Evolutionary conservation across 768 basidiomycete genomes (phyloP).

Genomic region (Pleurotus ostreatus): DNA sequence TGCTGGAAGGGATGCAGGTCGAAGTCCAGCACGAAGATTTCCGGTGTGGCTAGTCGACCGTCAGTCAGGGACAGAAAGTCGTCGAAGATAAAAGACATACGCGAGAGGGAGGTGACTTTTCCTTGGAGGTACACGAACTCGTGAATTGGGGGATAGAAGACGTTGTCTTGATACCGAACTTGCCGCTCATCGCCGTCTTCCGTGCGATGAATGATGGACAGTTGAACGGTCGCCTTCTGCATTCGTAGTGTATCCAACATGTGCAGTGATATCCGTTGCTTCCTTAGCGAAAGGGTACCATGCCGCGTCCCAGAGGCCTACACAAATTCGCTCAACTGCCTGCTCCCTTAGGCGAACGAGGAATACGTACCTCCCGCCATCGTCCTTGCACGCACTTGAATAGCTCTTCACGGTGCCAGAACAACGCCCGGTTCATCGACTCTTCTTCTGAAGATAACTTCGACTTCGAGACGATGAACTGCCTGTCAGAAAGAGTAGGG

Average conservation of each 20-base stretch:
- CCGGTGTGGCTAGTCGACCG: constrained; percentile 39
- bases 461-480: constrained; percentile 84
- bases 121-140: constrained; percentile 60
- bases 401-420: constrained; percentile 95
- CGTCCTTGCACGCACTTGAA: constrained; percentile 62
- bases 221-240: constrained; percentile 56
- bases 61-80: not conserved
- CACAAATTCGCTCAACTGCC: not conserved
- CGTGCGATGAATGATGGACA: constrained; percentile 42
- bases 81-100: constrained; percentile 38
- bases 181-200: constrained; percentile 11
- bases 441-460: constrained; percentile 57
- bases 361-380: constrained; percentile 81
- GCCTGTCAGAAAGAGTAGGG: constrained; percentile 82
- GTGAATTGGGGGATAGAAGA: constrained; percentile 49
- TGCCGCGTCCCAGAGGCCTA: constrained; percentile 77
- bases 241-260: constrained; percentile 79
- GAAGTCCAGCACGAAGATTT: constrained; percentile 51
- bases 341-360: too few species aligned
- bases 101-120: constrained; percentile 58
- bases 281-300: constrained; percentile 75
- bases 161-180: constrained; percentile 28
- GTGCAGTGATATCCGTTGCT: constrained; percentile 68
- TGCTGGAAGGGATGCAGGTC: constrained; percentile 57
- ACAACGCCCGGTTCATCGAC: constrained; percentile 68